phyloP scores from a whole-genome alignment of 2,329 filamentous ascomycete species.

The Claviceps arundinis region DNA sequence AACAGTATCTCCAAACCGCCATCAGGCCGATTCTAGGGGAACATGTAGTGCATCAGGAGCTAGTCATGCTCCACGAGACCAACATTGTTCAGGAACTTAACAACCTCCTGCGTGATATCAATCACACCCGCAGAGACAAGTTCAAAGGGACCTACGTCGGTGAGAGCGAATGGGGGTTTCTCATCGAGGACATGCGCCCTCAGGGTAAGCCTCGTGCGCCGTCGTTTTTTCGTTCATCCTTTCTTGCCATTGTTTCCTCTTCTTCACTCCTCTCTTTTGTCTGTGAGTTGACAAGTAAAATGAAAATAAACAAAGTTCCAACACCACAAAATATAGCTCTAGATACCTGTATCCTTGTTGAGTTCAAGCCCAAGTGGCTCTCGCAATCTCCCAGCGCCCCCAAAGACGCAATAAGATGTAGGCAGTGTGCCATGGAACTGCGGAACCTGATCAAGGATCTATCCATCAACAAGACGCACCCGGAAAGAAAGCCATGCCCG shows the following conservation, averaged over 20 bases:
- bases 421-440: conserved; percentile 53
- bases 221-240: background rate
- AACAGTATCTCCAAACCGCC: conserved; percentile 21
- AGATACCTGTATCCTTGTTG: conserved; percentile 34
- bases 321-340: conserved; percentile 11
- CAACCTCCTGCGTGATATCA: conserved; percentile 34
- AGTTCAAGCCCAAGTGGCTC: conserved; percentile 82
- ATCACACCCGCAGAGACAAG: conserved; percentile 29
- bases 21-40: conserved; percentile 22
- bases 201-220: conserved; percentile 13
- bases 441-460: conserved; percentile 21
- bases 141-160: conserved; percentile 37
- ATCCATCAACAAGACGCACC: conserved; percentile 19
- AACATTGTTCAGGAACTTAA: conserved; percentile 35
- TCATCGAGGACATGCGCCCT: conserved; percentile 59
- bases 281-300: background rate
- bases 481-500: conserved; percentile 43
- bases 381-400: conserved; percentile 63
- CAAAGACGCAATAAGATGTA: conserved; percentile 46
- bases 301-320: background rate
- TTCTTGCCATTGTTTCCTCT: conserved; percentile 3
- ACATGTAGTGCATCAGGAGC: conserved; percentile 23
- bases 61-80: conserved; percentile 23
- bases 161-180: conserved; percentile 48
- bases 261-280: background rate